Evolutionary conservation across 768 basidiomycete species (phyloP).

Genomic region (Chalciporus sphaerocephalus): DNA sequence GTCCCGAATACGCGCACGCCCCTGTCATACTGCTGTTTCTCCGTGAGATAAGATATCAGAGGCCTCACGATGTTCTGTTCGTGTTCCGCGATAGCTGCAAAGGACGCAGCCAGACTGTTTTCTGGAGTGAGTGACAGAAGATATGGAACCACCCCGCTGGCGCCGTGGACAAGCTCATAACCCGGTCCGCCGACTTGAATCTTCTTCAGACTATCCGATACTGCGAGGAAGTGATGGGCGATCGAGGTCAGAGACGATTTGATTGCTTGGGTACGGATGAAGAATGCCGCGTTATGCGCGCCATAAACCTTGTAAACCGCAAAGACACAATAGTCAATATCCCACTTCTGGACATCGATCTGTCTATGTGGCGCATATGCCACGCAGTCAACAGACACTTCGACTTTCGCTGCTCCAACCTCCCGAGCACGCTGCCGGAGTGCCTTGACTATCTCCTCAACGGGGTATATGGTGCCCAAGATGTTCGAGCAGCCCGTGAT

Average conservation of each 20-base stretch:
- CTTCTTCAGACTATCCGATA: conserved; percentile 48
- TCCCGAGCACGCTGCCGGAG: conserved; percentile 47
- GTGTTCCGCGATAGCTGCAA: conserved; percentile 54
- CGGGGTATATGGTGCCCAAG: conserved; percentile 60
- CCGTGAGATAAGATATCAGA: conserved; percentile 53
- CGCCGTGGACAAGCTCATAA: conserved; percentile 64
- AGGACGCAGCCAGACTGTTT: conserved; percentile 46
- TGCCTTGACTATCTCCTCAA: conserved; percentile 52
- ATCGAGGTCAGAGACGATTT: conserved; percentile 50
- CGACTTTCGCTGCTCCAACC: conserved; percentile 54
- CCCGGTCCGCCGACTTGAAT: conserved; percentile 72
- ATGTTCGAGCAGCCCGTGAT: conserved; percentile 75
- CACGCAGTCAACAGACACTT: conserved; percentile 72
- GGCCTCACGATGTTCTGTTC: conserved; percentile 56
- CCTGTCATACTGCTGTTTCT: conserved; percentile 43
- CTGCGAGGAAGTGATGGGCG: conserved; percentile 65
- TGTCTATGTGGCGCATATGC: conserved; percentile 72
- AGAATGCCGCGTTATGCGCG: conserved; percentile 64
- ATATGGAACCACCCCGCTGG: conserved; percentile 59
- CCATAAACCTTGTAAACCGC: conserved; percentile 81
- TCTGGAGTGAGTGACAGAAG: conserved; percentile 54
- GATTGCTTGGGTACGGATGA: conserved; percentile 50
- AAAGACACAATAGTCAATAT: conserved; percentile 68
- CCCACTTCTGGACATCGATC: conserved; percentile 74
- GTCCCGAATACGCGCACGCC: conserved; percentile 70